Evolutionary conservation across 495 filamentous ascomycete species (phyloP).

Genomic region (Jackrogersella multiformis): DNA sequence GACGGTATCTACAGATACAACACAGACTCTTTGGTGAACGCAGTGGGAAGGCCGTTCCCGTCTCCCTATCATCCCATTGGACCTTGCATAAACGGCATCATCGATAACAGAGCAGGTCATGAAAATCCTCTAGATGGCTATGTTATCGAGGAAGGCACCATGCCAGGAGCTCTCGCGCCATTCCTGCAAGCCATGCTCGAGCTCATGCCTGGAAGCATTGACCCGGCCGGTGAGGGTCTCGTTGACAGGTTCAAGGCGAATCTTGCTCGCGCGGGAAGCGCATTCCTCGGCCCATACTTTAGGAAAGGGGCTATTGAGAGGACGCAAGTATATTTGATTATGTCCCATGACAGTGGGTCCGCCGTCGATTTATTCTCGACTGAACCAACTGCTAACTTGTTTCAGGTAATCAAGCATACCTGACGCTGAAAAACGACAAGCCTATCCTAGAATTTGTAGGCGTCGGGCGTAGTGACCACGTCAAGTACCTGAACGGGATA

Average conservation of each 20-base stretch:
- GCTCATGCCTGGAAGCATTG: constrained; percentile 60
- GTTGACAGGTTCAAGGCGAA: constrained; percentile 54
- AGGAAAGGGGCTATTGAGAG: constrained; percentile 62
- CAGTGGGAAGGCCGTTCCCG: constrained; percentile 60
- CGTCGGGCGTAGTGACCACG: constrained; percentile 63
- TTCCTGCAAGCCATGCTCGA: constrained; percentile 68
- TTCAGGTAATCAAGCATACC: constrained; percentile 64
- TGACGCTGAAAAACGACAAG: constrained; percentile 68
- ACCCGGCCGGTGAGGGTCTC: constrained; percentile 51
- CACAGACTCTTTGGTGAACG: constrained; percentile 63
- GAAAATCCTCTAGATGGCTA: constrained; percentile 68
- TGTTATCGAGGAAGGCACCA: constrained; percentile 71
- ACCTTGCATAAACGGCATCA: constrained; percentile 71
- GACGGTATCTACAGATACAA: constrained; percentile 59
- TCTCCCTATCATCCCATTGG: constrained; percentile 64
- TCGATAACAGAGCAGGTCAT: constrained; percentile 65
- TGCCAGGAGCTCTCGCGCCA: constrained; percentile 65
- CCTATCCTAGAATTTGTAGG: constrained; percentile 67
- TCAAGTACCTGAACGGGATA: constrained; percentile 61
- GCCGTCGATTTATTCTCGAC: background rate
- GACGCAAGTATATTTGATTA: constrained; percentile 74
- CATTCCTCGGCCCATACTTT: constrained; percentile 66
- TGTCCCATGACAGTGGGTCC: constrained; percentile 70
- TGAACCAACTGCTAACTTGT: constrained; percentile 12
- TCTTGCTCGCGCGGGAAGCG: constrained; percentile 59